Base-by-base conservation (phyloP, 176 grass and related monocot genomes). In the Avena eriantha region DNA sequence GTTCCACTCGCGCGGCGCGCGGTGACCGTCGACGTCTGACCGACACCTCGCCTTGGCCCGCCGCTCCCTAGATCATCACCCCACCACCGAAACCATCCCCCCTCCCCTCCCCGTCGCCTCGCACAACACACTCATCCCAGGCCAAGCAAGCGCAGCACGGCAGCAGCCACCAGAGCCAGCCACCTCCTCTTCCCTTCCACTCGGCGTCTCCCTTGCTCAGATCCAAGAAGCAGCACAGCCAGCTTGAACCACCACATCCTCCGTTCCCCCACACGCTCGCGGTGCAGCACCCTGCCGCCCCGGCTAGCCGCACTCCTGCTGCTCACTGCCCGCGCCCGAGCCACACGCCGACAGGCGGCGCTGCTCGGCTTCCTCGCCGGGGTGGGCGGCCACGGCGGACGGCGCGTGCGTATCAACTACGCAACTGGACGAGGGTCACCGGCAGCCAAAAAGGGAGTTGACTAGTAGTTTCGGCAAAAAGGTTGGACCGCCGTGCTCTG, bases 291-390 rank as follows among this genome's bases (percentile, higher is more conserved):
- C 35, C 72, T 72, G 80, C 69, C 18, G 46, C 65, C 29, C 4
- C 26, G 46, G 23, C 54, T 35, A 56, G 69, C 83, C n/a, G 56
- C 79, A 4, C 45, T 89, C 4, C 47, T 89, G 11, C 39, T 41
- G 39, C 39, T 41, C 39, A 41, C 39, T 5, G 39, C 5, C 39
- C 39, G 39, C 39, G 39, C 59, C 85, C 19, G 86, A 92, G 64
- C 96, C 93, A 13, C 84, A 72, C 31, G 78, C 79, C 51, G 93
- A 95, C 86, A 92, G 79, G 88, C 29, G 1, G 92, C 93, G 41
- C 79, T 98, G 60, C 88, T 95, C 3, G 92, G 87, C 65, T 95
- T 95, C 82, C 86, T 98, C 41, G 19, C 65, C 0, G 47, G 26
- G 1, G 10, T 86, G 12, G 65, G 59, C 79, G 34, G 41, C 24